Percentiles rank a stretch among this genome's conserved stretches.
Conservation (phyloP, 371 early-diverging fungal genomes). For the Mucor ambiguus region DNA sequence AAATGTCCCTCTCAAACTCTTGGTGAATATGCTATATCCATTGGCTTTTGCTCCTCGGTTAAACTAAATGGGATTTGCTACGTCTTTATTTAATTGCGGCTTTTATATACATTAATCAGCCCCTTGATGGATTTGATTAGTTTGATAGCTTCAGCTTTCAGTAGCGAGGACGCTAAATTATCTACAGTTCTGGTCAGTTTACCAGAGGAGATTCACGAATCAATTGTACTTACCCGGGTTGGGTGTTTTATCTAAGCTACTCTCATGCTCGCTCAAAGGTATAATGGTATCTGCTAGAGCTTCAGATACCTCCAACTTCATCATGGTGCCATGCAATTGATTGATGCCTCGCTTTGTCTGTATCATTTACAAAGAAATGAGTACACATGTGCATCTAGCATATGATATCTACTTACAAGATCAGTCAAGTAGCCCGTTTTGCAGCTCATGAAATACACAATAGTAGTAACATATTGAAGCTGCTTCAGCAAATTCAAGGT, state of each 20-base stretch:
- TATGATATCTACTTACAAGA: conserved; percentile 31
- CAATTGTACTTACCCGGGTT: neutral
- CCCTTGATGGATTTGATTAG: neutral
- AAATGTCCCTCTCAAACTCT: no score
- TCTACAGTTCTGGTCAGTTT: neutral
- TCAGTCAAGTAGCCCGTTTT: conserved; percentile 40
- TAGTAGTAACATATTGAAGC: conserved; percentile 38
- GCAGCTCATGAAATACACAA: conserved; percentile 36
- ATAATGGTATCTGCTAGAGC: neutral
- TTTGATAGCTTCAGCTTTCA: neutral
- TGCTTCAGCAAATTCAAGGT: conserved; percentile 51
- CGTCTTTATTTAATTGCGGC: neutral
- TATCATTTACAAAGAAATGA: neutral
- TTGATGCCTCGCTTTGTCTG: conserved; percentile 29
- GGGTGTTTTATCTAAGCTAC: no score
- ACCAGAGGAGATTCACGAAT: neutral
- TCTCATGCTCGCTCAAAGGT: neutral
- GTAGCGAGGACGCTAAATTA: neutral
- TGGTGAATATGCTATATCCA: no score
- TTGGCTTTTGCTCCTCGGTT: no score
- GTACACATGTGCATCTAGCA: neutral
- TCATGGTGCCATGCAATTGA: conserved; percentile 52
- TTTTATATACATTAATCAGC: neutral
- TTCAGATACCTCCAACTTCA: conserved; percentile 10
- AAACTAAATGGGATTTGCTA: no score